phyloP scores from a whole-genome alignment of 257 asterid species.

The Jacaranda copaia region DNA sequence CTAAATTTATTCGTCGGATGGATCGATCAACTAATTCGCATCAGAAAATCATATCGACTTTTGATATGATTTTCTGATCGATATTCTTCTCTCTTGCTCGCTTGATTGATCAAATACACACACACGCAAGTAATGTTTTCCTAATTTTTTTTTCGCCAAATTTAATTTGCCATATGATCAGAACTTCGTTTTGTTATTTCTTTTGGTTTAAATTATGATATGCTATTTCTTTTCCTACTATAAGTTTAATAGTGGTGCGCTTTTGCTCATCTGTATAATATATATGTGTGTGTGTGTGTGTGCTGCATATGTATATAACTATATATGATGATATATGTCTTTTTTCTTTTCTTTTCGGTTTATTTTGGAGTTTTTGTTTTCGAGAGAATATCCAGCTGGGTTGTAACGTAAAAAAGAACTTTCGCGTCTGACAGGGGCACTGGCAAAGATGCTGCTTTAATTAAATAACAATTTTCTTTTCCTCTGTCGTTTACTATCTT shows the following conservation, averaged over 20 bases:
- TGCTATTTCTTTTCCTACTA: neutral
- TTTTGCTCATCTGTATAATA: too few relatives aligned
- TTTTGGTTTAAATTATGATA: neutral
- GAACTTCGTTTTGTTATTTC: neutral
- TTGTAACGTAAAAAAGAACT: constrained; percentile 28
- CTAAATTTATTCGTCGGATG: constrained; percentile 1
- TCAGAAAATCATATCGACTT: constrained; percentile 13
- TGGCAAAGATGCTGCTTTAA: constrained; percentile 28
- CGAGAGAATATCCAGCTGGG: constrained; percentile 33
- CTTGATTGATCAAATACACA: constrained; percentile 1
- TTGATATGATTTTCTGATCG: too few relatives aligned
- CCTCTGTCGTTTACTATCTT: constrained; percentile 29
- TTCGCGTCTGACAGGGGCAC: constrained; percentile 22
- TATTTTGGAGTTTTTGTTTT: neutral
- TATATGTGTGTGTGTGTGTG: too few relatives aligned
- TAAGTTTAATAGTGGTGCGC: too few relatives aligned
- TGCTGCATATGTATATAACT: too few relatives aligned
- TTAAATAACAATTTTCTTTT: too few relatives aligned
- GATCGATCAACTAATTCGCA: constrained; percentile 23
- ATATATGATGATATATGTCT: neutral
- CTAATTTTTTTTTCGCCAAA: neutral
- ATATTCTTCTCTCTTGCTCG: neutral
- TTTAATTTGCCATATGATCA: constrained; percentile 18
- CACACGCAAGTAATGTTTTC: neutral
- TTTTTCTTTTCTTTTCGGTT: neutral